Percentiles rank a stretch among this genome's conserved stretches.
These are phyloP conservation scores for Echites panduratus DNA, from an alignment of 257 asterid species.

Conservation along the genomic window DNA sequence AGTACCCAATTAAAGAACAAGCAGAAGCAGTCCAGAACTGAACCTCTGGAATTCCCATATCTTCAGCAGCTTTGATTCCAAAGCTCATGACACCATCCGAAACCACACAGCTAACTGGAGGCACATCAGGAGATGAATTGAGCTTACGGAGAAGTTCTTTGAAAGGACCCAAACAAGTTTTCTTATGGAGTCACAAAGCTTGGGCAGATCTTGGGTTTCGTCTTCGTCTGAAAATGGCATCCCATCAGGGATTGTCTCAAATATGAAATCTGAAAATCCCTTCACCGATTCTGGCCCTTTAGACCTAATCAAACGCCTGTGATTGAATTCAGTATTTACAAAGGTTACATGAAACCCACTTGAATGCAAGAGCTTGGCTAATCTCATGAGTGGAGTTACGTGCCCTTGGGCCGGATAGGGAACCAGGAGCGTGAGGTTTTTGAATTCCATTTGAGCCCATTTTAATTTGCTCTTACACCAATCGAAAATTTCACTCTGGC, in stretches of 20 bases:
- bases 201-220: slow-evolving; percentile 33
- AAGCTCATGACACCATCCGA: slow-evolving; percentile 47
- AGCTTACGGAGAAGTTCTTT: slow-evolving; percentile 31
- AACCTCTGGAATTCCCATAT: slow-evolving; percentile 41
- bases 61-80: slow-evolving; percentile 37
- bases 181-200: slow-evolving; percentile 26
- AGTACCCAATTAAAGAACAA: slow-evolving; percentile 36
- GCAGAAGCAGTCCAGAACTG: slow-evolving; percentile 55
- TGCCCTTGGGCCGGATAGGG: slow-evolving; percentile 60
- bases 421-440: slow-evolving; percentile 41
- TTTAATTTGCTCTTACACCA: too few relatives aligned
- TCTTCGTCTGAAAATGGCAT: slow-evolving; percentile 35
- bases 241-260: slow-evolving; percentile 50
- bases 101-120: slow-evolving; percentile 36
- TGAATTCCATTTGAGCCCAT: too few relatives aligned
- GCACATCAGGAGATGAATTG: slow-evolving; percentile 17
- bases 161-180: slow-evolving; percentile 37
- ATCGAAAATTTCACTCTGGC: too few relatives aligned
- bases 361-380: slow-evolving; percentile 40
- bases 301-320: slow-evolving; percentile 37
- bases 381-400: slow-evolving; percentile 40
- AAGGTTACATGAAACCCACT: slow-evolving; percentile 42
- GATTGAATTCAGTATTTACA: slow-evolving; percentile 49
- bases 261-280: slow-evolving; percentile 38
- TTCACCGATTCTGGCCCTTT: slow-evolving; percentile 36